These are phyloP conservation scores for Hemileccinum hortonii DNA, from an alignment of 1,284 basidiomycete species.

Conservation along the genomic window DNA sequence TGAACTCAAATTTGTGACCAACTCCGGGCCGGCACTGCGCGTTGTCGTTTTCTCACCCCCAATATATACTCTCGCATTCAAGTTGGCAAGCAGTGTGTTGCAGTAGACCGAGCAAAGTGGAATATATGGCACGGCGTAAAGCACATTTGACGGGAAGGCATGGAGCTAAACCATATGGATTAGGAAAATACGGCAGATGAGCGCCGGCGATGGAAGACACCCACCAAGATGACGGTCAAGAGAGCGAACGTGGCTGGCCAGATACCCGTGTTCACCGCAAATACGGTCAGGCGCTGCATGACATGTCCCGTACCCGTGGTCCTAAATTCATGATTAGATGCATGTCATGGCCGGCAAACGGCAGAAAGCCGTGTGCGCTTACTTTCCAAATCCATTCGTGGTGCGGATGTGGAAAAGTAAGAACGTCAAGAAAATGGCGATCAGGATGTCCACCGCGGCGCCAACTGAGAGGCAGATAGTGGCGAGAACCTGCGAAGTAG, in stretches of 20 bases:
- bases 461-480: neutral
- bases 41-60: neutral
- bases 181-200: no score
- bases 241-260: constrained; percentile 8
- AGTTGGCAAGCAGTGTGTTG: constrained; percentile 8
- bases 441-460: constrained; percentile 5
- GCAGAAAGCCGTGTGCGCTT: neutral
- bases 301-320: no score
- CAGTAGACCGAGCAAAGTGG: constrained; percentile 5
- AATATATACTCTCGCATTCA: constrained; percentile 6
- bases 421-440: constrained; percentile 2
- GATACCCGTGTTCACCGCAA: constrained; percentile 1
- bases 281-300: neutral
- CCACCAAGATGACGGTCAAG: neutral
- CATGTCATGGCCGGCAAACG: no score
- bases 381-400: neutral
- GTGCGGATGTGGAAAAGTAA: constrained; percentile 7
- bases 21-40: neutral
- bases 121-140: neutral
- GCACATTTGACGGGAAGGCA: neutral
- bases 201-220: neutral
- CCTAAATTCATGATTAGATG: no score
- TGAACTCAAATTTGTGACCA: neutral
- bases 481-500: neutral
- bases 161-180: neutral